Evolutionary conservation across 352 stramenopile species (phyloP).

Genomic region (Aphanomyces invadans): DNA sequence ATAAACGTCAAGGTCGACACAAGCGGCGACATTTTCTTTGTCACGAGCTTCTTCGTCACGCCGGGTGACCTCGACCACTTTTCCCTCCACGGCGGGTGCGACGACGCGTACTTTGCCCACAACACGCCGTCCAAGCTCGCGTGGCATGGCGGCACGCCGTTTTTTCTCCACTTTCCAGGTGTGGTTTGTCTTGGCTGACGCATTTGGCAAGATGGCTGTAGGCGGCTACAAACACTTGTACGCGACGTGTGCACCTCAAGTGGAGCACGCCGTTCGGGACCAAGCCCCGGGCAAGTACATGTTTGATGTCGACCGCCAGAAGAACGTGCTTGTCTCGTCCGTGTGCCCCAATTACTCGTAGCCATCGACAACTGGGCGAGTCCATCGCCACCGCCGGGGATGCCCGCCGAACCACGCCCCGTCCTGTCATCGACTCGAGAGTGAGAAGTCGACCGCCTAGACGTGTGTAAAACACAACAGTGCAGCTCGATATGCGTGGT

Average conservation of each 20-base stretch:
- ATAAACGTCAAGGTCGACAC: conserved; percentile 20
- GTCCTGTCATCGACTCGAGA: too few species aligned
- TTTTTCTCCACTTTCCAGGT: conserved; percentile 23
- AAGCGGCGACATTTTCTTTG: conserved; percentile 20
- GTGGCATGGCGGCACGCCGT: background rate
- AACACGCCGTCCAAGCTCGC: background rate
- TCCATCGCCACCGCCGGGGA: too few species aligned
- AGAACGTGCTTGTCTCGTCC: background rate
- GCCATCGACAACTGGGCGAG: background rate
- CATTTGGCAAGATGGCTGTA: background rate
- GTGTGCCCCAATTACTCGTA: background rate
- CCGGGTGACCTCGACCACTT: conserved; percentile 5
- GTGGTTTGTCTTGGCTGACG: background rate
- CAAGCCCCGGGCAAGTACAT: background rate
- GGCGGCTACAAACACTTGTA: background rate
- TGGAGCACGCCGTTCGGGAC: background rate
- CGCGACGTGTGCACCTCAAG: background rate
- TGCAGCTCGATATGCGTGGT: too few species aligned
- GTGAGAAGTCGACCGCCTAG: too few species aligned
- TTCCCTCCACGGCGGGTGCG: background rate
- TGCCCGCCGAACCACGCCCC: too few species aligned
- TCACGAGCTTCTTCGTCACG: conserved; percentile 7
- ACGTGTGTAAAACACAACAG: too few species aligned
- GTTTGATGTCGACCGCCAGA: background rate
- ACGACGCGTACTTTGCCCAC: background rate